Evolutionary conservation across 108 stramenopile species (phyloP), one percentile per base, ranked within the genome.

Genomic region (Chaetoceros tenuissimus): DNA sequence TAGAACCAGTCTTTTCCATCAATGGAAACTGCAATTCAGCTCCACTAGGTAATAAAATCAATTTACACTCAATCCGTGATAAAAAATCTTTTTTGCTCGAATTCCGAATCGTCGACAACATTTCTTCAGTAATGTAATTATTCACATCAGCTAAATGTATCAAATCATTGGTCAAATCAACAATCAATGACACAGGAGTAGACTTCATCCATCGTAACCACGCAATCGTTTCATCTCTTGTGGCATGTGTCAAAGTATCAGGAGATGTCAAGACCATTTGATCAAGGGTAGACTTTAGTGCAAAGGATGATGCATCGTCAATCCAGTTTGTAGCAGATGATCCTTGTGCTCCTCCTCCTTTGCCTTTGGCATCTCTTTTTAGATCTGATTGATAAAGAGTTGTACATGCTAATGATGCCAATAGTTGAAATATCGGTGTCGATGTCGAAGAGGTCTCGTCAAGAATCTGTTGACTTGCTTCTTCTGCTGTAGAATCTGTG

Each of bases 121-220:
- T 27, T 40, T 53, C 52, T 53, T 66, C 21, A 3, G 34, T 22
- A 22, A 63, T 47, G 40, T 59, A 51, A 23, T 68, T 55, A 23
- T 77, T 69, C 2, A 10, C 30, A 49, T 81, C 73, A 25, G 77
- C 75, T 16, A 73, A 65, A 7, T 34, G 19, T 20, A 71, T 67
- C 7, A 81, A 54, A 48, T 75, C 69, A 8, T 43, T 27, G 18
- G 85, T 82, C 8, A 82, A 43, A 52, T 87, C 81, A 16, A 80
- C 56, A 2, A 87, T 54, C 50, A 87, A 45, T 1, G 85, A 73
- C 1, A 61, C 10, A 0, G 85, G 85, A 40, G 55, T 47, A 3
- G 74, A 61, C 26, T 75, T 70, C 72, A 87, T 79, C 85, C 85
- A 87, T 54, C 75, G 52, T 20, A 80, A 44, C 81, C 82, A 83